Base-by-base conservation (phyloP, 345 rosid genomes). In the Anacardium occidentale region DNA sequence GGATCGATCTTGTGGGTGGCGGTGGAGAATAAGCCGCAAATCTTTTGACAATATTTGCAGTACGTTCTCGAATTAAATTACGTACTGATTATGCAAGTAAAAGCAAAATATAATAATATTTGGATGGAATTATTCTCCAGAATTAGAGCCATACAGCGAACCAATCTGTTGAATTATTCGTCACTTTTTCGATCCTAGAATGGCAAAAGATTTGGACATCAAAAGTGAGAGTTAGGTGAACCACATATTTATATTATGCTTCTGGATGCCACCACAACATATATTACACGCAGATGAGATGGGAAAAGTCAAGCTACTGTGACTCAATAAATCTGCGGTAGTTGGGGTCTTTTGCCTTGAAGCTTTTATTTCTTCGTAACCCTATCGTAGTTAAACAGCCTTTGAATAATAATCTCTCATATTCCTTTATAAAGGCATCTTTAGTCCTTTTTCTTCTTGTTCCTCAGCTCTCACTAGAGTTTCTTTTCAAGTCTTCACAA, bases 361-460 rank as follows among this genome's bases (percentile, higher is more conserved):
- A n/a, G 32, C 32, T 29, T 1, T 29, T 29, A 29, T 29, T 29
- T 29, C 32, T 29, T 29, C 32, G 2, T 3, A 29, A 29, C 32
- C 3, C 32, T 29, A 29, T 25, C 26, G 74, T 64, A 63, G 74
- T 48, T 64, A 64, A 70, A 55, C 79, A 53, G 66, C 64, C 79
- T 64, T 70, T 64, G 64, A 55, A 29, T 29, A 29, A 69, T 40
- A 63, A 11, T 45, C n/a, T 61, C 69, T 45, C 22, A 2, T 2
- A 37, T 14, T 51, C 15, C 40, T 32, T 24, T 70, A 61, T 47
- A 22, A 17, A 34, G 24, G 29, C 8, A 21, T n/a, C 37, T 15
- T 0, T 29, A 29, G 32, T 9, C 18, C 51, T 10, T 32, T 52
- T 32, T 20, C 4, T 55, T 24, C 18, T 48, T 2, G 32, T 4